These are phyloP conservation scores for Pisolithus tinctorius DNA, from an alignment of 768 basidiomycete genomes.

Conservation along the genomic window DNA sequence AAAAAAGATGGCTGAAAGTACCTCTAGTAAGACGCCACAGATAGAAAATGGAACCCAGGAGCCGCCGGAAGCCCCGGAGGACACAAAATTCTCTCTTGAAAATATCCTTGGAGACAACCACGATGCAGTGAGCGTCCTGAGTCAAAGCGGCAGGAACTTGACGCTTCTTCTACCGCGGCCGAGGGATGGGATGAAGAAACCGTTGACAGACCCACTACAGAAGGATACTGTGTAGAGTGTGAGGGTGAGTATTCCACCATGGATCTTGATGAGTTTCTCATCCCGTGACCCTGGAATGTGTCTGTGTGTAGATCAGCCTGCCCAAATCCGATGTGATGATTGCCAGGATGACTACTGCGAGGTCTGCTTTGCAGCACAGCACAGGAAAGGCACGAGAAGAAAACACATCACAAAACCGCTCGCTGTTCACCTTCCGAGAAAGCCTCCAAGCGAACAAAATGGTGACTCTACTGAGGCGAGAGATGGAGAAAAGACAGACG, in stretches of 20 bases:
- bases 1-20: background rate
- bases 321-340: constrained; percentile 62
- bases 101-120: constrained; percentile 64
- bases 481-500: constrained; percentile 5
- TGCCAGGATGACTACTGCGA: constrained; percentile 75
- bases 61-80: background rate
- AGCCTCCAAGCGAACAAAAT: constrained; percentile 8
- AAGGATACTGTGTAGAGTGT: constrained; percentile 78
- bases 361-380: constrained; percentile 81
- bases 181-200: constrained; percentile 69
- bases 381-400: constrained; percentile 75
- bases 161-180: constrained; percentile 29
- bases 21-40: background rate
- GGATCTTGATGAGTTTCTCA: background rate
- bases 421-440: constrained; percentile 9
- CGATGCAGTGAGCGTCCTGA: constrained; percentile 50
- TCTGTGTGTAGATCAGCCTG: constrained; percentile 66
- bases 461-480: constrained; percentile 4
- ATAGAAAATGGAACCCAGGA: background rate
- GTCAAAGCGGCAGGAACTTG: constrained; percentile 26
- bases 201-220: constrained; percentile 34
- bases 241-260: constrained; percentile 52
- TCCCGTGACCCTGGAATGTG: background rate
- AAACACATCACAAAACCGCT: constrained; percentile 50
- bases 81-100: constrained; percentile 49